These are phyloP conservation scores for Trametes polyzona DNA, from an alignment of 1,284 basidiomycete genomes.

Conservation along the genomic window DNA sequence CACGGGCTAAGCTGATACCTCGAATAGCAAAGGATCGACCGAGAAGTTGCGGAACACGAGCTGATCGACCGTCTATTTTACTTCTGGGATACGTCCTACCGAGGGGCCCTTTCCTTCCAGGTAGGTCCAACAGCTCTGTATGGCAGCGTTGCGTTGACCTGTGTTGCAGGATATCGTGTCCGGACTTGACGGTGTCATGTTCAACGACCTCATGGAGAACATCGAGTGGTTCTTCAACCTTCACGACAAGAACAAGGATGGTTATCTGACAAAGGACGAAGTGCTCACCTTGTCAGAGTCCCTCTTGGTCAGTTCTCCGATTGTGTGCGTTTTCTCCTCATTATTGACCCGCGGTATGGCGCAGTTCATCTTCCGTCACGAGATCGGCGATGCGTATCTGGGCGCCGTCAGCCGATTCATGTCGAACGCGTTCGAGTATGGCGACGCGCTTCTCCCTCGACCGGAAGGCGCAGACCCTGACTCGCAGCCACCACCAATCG, in stretches of 20 bases:
- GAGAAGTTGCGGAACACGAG: constrained; percentile 83
- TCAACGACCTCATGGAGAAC: constrained; percentile 96
- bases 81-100: constrained; percentile 85
- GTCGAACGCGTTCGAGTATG: constrained; percentile 96
- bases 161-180: constrained; percentile 79
- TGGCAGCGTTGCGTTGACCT: not conserved
- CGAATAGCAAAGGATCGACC: constrained; percentile 74
- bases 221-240: constrained; percentile 99
- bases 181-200: constrained; percentile 91
- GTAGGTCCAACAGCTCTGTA: constrained; percentile 40
- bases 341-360: not conserved
- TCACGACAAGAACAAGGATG: constrained; percentile 96
- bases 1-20: constrained; percentile 20
- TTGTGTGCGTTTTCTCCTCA: not conserved
- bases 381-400: constrained; percentile 95
- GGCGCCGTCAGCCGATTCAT: constrained; percentile 96
- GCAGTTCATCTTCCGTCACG: constrained; percentile 97
- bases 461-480: constrained; percentile 47
- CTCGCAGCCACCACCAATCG: constrained; percentile 52
- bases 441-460: constrained; percentile 78
- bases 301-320: constrained; percentile 67
- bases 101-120: constrained; percentile 86
- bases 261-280: constrained; percentile 94
- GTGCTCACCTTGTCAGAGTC: constrained; percentile 95
- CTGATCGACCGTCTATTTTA: constrained; percentile 84